These are phyloP conservation scores for Acaromyces ingoldii DNA, from an alignment of 1,284 basidiomycete species.

Conservation along the genomic window DNA sequence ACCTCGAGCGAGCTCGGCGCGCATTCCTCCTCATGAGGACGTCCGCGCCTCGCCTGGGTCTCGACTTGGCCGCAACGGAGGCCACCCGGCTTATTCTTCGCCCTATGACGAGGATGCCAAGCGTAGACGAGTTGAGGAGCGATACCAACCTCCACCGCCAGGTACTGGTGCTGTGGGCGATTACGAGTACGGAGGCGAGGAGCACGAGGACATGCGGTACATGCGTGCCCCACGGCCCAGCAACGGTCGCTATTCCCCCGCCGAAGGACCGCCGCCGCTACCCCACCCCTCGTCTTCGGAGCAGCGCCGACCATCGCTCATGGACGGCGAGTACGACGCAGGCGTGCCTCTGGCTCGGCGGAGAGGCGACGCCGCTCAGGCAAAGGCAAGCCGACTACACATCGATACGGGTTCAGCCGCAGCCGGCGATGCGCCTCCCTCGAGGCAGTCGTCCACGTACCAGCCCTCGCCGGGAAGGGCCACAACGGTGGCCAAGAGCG, in stretches of 20 bases:
- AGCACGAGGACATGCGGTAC: too few species aligned
- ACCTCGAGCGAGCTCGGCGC: too few species aligned
- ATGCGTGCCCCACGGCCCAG: too few species aligned
- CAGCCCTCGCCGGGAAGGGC: not conserved
- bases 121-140: too few species aligned
- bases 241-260: not conserved
- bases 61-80: too few species aligned
- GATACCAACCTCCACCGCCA: too few species aligned
- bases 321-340: constrained; percentile 4
- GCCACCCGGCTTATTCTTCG: not conserved
- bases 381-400: constrained; percentile 40
- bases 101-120: not conserved
- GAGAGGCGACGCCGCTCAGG: constrained; percentile 39
- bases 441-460: constrained; percentile 7
- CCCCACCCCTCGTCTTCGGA: not conserved
- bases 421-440: not conserved
- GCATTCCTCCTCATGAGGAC: too few species aligned
- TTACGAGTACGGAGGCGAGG: too few species aligned
- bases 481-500: constrained; percentile 26
- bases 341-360: constrained; percentile 31
- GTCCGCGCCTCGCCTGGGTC: too few species aligned
- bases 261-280: not conserved
- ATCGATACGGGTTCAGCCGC: constrained; percentile 26
- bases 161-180: too few species aligned
- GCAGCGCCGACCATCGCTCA: not conserved